phyloP scores from a whole-genome alignment of 495 filamentous ascomycete genomes.

The Penicillium psychrofluorescens region DNA sequence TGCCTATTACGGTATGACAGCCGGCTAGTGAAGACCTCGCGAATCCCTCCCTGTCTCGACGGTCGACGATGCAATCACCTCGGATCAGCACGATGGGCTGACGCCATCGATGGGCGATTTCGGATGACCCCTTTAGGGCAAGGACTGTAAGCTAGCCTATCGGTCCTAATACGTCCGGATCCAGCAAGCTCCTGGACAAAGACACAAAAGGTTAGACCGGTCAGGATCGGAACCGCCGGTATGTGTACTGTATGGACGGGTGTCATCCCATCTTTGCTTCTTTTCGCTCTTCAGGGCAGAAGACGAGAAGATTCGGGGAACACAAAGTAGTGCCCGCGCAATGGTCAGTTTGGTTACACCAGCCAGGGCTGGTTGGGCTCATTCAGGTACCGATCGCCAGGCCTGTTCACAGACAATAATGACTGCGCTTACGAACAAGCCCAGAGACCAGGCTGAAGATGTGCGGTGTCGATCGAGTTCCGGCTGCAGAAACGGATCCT shows the following conservation, averaged over 20 bases:
- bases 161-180: conserved; percentile 1
- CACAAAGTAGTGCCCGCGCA: neutral
- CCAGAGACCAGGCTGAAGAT: neutral
- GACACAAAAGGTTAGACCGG: conserved; percentile 22
- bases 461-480: neutral
- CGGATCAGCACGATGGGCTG: conserved; percentile 13
- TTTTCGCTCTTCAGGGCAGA: neutral
- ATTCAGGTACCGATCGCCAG: conserved; percentile 17
- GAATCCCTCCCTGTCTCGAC: no score
- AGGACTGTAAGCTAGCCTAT: neutral
- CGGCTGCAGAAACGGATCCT: no score
- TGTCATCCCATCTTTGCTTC: conserved; percentile 11
- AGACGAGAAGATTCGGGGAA: neutral
- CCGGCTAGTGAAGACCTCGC: no score
- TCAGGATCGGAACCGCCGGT: conserved; percentile 15
- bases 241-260: conserved; percentile 8
- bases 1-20: neutral
- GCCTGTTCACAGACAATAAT: neutral
- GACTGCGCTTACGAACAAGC: conserved; percentile 1
- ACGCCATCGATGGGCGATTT: conserved; percentile 8
- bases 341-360: neutral
- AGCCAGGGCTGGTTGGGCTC: neutral
- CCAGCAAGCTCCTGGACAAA: conserved; percentile 9
- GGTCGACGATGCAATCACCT: neutral
- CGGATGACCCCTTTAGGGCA: conserved; percentile 1